Base-by-base conservation (phyloP, 805 yeast species). In the Blastobotrys chiropterorum region DNA sequence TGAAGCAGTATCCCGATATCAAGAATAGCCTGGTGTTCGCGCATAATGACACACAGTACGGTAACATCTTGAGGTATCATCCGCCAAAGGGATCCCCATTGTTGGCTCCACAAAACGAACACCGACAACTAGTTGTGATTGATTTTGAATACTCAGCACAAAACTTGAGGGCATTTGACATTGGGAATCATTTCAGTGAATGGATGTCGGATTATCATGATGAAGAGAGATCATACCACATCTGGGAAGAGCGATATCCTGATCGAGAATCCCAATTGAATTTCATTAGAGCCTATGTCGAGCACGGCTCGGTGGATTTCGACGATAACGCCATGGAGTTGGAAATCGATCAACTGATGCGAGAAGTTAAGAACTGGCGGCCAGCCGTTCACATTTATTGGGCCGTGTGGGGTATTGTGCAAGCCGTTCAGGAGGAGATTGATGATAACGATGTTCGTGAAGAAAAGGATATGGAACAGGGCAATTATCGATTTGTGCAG, bases 41-140 rank as follows among this genome's bases (percentile, higher is more conserved):
- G 61, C 99, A 94, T 69, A 94, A 94, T 64, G 99, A 92, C 68
- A 86, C 98, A 0, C 99, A 94, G 67, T 92, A 94, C 66, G 99
- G 99, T 34, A 94, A 94, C 64, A 74, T 94, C 56, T 73, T 94
- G 51, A 79, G 92, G n/a, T 57, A 72, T 8, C 69, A 64, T 67
- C 76, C 75, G 2, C 78, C 70, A 59, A 71, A 62, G 51, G 78
- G 62, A 63, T 80, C 78, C 1, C 82, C 86, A 19, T 74, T 79
- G 2, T 65, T 74, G 41, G 73, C 65, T 44, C 77, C 76, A 3
- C 67, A 62, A 41, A 61, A 72, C 51, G 83, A 80, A 61, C 90
- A 86, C 67, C 75, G 81, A 45, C 85, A 82, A 64, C 74, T 92
- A 53, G 96, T 87, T 8, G 99, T 94, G 8, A 94, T 94, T 62